These are phyloP conservation scores for Chaetomium olivaceum DNA, from an alignment of 2,329 filamentous ascomycete genomes.

Conservation along the genomic window DNA sequence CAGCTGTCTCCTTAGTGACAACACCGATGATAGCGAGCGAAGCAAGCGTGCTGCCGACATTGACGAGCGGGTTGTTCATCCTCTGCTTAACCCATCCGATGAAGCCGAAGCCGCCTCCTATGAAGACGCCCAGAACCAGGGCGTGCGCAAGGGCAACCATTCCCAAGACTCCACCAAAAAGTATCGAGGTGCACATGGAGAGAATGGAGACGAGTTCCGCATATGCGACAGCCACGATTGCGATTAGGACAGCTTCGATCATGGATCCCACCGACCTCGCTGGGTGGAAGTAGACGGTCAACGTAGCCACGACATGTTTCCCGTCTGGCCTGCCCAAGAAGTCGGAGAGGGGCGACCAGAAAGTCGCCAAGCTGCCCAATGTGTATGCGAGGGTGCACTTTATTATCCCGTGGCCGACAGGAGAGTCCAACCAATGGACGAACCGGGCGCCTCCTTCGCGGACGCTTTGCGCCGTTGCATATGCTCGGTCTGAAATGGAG, in stretches of 20 bases:
- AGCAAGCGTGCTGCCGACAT: constrained; percentile 80
- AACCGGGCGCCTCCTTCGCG: constrained; percentile 43
- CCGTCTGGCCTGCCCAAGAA: constrained; percentile 82
- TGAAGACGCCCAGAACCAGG: constrained; percentile 78
- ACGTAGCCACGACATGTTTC: constrained; percentile 90
- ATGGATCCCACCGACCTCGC: constrained; percentile 84
- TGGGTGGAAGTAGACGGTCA: constrained; percentile 94
- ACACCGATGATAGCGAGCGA: constrained; percentile 88
- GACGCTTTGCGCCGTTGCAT: constrained; percentile 41
- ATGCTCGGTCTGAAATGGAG: constrained; percentile 40
- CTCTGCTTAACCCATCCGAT: constrained; percentile 85
- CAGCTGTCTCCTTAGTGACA: constrained; percentile 85
- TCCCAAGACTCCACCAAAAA: constrained; percentile 68
- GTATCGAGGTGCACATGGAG: constrained; percentile 85
- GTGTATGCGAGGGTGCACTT: constrained; percentile 92
- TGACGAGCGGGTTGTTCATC: constrained; percentile 75
- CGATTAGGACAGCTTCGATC: constrained; percentile 79
- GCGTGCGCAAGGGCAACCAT: constrained; percentile 72
- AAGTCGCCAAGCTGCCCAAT: constrained; percentile 82
- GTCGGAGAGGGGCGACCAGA: constrained; percentile 69
- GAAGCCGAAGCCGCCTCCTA: constrained; percentile 82
- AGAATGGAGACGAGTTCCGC: constrained; percentile 72
- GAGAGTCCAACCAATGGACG: constrained; percentile 66
- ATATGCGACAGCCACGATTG: constrained; percentile 76
- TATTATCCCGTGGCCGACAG: constrained; percentile 75